Conservation (phyloP, 306 rosid species). For the Citrullus amarus region DNA sequence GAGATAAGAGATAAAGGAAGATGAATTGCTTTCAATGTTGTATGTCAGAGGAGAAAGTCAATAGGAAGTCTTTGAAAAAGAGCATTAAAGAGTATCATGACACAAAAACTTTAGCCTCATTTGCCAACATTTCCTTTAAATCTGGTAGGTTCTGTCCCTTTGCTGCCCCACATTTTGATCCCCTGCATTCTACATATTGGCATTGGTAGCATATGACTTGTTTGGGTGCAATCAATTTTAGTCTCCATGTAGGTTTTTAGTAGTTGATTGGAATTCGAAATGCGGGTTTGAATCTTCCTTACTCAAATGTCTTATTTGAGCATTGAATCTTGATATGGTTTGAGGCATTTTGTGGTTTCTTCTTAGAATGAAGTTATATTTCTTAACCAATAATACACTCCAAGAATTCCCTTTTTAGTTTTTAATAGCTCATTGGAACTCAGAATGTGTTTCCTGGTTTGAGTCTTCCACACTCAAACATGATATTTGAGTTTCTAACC, state of each 20-base stretch:
- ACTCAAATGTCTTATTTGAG: neutral
- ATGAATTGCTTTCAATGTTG: slow-evolving; percentile 78
- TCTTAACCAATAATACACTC: neutral
- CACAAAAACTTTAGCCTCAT: slow-evolving; percentile 44
- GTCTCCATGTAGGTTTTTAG: neutral
- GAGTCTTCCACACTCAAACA: neutral
- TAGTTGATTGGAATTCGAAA: neutral
- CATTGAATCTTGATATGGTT: neutral
- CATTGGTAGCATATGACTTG: neutral
- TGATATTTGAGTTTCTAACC: neutral
- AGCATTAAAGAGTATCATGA: slow-evolving; percentile 42
- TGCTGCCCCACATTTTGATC: neutral
- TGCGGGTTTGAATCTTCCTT: neutral
- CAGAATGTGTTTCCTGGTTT: neutral
- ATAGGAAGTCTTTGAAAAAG: slow-evolving; percentile 35
- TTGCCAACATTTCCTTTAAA: slow-evolving; percentile 51
- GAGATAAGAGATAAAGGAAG: slow-evolving; percentile 7
- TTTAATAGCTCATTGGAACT: neutral
- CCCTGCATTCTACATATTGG: neutral
- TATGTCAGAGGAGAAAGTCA: slow-evolving; percentile 30
- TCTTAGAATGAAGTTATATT: neutral
- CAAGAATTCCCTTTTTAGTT: neutral
- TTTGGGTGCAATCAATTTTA: neutral
- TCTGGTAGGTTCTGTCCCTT: slow-evolving; percentile 28
- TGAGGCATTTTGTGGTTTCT: neutral